These are phyloP conservation scores for Jamesozyma piceae DNA, from an alignment of 805 yeast species.

Conservation along the genomic window DNA sequence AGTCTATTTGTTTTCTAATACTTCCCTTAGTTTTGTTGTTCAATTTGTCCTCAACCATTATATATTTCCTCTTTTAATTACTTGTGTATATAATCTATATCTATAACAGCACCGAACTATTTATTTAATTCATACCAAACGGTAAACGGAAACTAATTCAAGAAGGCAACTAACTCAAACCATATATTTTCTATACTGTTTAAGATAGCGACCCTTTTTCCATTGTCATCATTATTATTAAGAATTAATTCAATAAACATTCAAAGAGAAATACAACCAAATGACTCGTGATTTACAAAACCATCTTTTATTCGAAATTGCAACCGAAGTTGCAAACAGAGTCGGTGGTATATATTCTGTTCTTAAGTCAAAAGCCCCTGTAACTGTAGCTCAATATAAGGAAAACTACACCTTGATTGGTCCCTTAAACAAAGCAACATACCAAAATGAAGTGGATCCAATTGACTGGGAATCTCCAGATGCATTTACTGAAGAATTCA, in stretches of 20 bases:
- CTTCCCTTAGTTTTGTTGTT: neutral
- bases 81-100: no score
- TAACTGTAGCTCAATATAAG: constrained; percentile 86
- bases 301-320: constrained; percentile 84
- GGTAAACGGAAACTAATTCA: no score
- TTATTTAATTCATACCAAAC: no score
- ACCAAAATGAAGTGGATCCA: constrained; percentile 73
- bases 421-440: constrained; percentile 65
- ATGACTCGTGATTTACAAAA: constrained; percentile 82
- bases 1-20: no score
- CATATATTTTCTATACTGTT: no score
- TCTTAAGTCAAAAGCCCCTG: constrained; percentile 91
- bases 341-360: constrained; percentile 98
- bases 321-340: constrained; percentile 95
- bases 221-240: no score
- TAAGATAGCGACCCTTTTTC: no score
- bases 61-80: no score
- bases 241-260: no score
- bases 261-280: no score
- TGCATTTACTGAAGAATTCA: constrained; percentile 23
- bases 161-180: no score
- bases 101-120: neutral
- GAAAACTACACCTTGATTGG: constrained; percentile 83
- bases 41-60: neutral
- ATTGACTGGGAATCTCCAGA: constrained; percentile 46